These are phyloP conservation scores for Alternaria solani DNA, from an alignment of 2,329 filamentous ascomycete species.

Conservation along the genomic window DNA sequence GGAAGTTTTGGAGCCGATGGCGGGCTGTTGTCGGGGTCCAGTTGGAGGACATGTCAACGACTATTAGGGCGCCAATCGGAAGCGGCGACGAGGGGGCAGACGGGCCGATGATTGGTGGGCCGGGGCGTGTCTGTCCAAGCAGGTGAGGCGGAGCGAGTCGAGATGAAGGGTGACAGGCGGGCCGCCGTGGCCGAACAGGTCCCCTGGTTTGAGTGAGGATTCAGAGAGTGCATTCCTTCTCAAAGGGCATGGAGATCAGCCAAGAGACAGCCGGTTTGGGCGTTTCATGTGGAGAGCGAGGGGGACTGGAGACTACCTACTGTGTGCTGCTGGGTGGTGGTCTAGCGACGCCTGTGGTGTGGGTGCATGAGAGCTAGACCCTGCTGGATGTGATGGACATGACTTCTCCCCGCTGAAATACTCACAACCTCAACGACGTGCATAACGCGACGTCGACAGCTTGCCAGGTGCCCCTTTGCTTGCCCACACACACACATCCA, in stretches of 20 bases:
- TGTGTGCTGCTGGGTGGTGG: too few relatives aligned
- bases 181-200: background rate
- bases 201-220: background rate
- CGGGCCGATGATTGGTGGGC: background rate
- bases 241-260: background rate
- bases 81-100: background rate
- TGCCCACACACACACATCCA: background rate
- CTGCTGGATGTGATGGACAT: background rate
- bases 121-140: background rate
- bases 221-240: background rate
- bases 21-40: too few relatives aligned
- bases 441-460: background rate
- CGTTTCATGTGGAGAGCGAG: background rate
- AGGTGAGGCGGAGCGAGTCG: conserved; percentile 1
- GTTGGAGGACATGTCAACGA: background rate
- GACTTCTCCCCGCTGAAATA: conserved; percentile 8
- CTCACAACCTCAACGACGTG: background rate
- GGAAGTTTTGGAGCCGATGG: background rate
- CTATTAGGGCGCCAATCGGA: background rate
- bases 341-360: background rate
- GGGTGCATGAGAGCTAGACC: background rate
- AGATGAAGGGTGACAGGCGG: conserved; percentile 4
- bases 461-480: background rate
- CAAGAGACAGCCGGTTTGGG: background rate
- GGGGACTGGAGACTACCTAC: too few relatives aligned